phyloP scores from a whole-genome alignment of 2,329 filamentous ascomycete species.

The Hypocrella siamensis region DNA sequence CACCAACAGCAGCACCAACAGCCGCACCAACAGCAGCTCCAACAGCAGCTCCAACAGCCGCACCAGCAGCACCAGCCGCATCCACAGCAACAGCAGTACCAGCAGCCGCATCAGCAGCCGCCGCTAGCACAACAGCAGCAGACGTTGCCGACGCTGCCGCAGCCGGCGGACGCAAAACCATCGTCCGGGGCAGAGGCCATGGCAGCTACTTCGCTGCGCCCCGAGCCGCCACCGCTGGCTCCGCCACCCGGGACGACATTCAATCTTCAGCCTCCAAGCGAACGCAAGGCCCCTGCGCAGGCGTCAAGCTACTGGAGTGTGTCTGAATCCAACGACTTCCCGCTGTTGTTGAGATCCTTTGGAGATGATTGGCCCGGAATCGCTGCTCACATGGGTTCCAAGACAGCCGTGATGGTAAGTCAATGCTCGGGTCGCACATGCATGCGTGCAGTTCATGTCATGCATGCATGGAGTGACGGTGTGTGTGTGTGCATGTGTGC shows the following conservation, averaged over 20 bases:
- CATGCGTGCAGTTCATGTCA: background rate
- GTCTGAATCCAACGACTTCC: conserved; percentile 64
- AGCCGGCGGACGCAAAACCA: conserved; percentile 18
- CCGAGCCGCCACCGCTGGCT: conserved; percentile 32
- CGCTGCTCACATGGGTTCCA: conserved; percentile 65
- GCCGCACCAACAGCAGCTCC: conserved; percentile 2
- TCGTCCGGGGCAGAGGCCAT: conserved; percentile 35
- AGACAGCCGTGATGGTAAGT: conserved; percentile 72
- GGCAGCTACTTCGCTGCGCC: conserved; percentile 39
- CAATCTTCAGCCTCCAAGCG: conserved; percentile 30
- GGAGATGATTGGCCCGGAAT: conserved; percentile 67
- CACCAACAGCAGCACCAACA: background rate
- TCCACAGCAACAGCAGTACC: background rate
- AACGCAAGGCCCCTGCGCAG: conserved; percentile 38
- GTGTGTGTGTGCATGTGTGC: background rate
- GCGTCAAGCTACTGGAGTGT: conserved; percentile 82
- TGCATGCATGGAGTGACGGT: background rate
- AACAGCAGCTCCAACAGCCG: background rate
- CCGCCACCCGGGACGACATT: conserved; percentile 33
- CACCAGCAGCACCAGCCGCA: background rate
- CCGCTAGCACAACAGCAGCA: conserved; percentile 2
- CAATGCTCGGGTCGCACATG: background rate
- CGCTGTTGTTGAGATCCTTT: conserved; percentile 54
- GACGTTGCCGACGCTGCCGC: conserved; percentile 5
- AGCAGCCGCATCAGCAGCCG: background rate